Base-by-base conservation (phyloP, 371 early-diverging fungal species). In the Saksenaea oblongispora region DNA sequence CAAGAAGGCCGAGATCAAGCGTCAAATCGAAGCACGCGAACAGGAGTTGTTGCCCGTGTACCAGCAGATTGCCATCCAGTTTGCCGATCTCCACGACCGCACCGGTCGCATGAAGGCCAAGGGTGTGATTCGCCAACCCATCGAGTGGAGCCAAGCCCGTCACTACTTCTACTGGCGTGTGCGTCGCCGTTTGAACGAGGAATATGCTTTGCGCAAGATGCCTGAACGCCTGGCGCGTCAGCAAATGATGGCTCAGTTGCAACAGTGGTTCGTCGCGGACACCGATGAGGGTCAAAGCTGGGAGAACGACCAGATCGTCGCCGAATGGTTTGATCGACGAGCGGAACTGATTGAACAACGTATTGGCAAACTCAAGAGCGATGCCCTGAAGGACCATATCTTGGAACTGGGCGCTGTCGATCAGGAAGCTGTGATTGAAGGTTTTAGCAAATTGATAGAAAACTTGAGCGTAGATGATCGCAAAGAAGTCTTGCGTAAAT, bases 81-180 rank as follows among this genome's bases (percentile, higher is more conserved):
- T 98, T 71, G 99, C 99, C 34, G 99, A 98, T 74, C 86, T 98
- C 58, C 99, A 98, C 75, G 99, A 98, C 77, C 89, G 90, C 44
- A 89, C 98, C n/a, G 94, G 94, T 26, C 94, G 99, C 67, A 98
- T 98, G 98, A 77, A 87, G 55, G 95, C 93, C 76, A 97, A 97
- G 91, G 91, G 91, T 53, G 92, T 92, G 8, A 91, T 98, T 62
- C 87, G 90, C 27, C 84, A 87, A 60, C 78, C 92, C 13, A 73
- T 98, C 14, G 86, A 89, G 59, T 98, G 97, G 96, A 70, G 83
- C 27, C 74, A 85, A 42, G 79, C 95, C 11, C 93, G 98, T 65
- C 76, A 84, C 18, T 93, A 87, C 91, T 97, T 97, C 82, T 95
- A 93, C 93, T 92, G 93, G 91, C 90, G 98, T 67, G 83, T 97